Evolutionary conservation across 768 basidiomycete species (phyloP).

Genomic region (Hericium erinaceus): DNA sequence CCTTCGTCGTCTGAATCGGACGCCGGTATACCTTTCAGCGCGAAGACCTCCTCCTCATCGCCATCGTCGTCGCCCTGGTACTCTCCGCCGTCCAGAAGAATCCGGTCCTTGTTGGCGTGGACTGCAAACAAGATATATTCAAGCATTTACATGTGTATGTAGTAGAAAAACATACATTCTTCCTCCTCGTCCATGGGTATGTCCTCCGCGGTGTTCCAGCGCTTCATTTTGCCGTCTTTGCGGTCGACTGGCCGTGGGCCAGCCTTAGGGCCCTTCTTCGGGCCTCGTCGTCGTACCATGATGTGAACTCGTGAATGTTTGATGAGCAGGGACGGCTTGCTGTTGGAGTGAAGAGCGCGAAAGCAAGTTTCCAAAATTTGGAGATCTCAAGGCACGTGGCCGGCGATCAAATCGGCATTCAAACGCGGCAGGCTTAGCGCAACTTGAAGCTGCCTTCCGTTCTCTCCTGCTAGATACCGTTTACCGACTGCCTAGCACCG

Average conservation of each 20-base stretch:
- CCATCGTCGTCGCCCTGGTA: slow-evolving; percentile 40
- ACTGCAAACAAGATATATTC: slow-evolving; percentile 31
- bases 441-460: too few relatives aligned
- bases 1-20: slow-evolving; percentile 36
- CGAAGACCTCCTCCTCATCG: slow-evolving; percentile 79
- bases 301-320: background rate
- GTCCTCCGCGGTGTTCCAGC: slow-evolving; percentile 61
- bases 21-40: slow-evolving; percentile 47
- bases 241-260: slow-evolving; percentile 43
- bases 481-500: too few relatives aligned
- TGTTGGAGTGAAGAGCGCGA: too few relatives aligned
- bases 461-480: too few relatives aligned
- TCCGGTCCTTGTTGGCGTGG: slow-evolving; percentile 64
- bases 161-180: slow-evolving; percentile 43
- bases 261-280: slow-evolving; percentile 1
- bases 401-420: too few relatives aligned
- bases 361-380: too few relatives aligned
- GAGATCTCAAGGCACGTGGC: too few relatives aligned
- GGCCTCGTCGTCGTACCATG: slow-evolving; percentile 8
- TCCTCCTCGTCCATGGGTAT: slow-evolving; percentile 75
- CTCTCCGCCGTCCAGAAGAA: slow-evolving; percentile 60
- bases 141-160: background rate
- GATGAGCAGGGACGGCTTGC: too few relatives aligned
- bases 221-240: slow-evolving; percentile 43
- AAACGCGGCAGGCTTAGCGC: too few relatives aligned